Conservation (phyloP, 2,329 filamentous ascomycete genomes). For the Helotiales sp. region DNA sequence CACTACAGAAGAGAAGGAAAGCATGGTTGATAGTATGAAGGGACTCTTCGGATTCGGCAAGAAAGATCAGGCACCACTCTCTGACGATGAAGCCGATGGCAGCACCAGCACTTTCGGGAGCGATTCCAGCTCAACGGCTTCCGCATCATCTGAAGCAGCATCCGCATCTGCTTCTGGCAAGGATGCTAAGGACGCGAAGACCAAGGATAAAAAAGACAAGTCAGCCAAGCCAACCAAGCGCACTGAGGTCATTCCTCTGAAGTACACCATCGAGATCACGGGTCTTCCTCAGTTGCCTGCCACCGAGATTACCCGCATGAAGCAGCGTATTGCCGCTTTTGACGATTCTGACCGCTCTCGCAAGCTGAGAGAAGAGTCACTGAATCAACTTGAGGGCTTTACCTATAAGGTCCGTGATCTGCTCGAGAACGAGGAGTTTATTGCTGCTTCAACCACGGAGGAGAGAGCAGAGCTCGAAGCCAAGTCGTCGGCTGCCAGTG, state of each 20-base stretch:
- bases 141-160: constrained; percentile 48
- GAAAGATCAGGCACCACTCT: constrained; percentile 72
- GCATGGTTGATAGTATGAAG: constrained; percentile 91
- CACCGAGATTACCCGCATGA: constrained; percentile 34
- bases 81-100: constrained; percentile 55
- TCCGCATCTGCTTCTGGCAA: constrained; percentile 33
- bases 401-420: constrained; percentile 88
- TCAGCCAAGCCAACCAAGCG: constrained; percentile 32
- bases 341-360: constrained; percentile 81
- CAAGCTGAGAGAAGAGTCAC: constrained; percentile 74
- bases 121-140: constrained; percentile 50
- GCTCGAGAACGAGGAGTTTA: constrained; percentile 74
- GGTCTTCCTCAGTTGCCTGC: constrained; percentile 31
- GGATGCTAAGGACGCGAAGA: constrained; percentile 25
- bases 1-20: constrained; percentile 67
- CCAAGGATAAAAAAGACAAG: constrained; percentile 16
- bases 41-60: constrained; percentile 95
- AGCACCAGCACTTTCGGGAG: constrained; percentile 31
- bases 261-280: constrained; percentile 28
- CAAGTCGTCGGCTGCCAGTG: constrained; percentile 68
- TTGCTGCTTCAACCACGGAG: constrained; percentile 66
- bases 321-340: constrained; percentile 76
- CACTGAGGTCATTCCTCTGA: constrained; percentile 33
- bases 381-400: constrained; percentile 91
- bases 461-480: constrained; percentile 67